These are phyloP conservation scores for Ganoderma lingzhi DNA, from an alignment of 1,284 basidiomycete species.

Conservation along the genomic window DNA sequence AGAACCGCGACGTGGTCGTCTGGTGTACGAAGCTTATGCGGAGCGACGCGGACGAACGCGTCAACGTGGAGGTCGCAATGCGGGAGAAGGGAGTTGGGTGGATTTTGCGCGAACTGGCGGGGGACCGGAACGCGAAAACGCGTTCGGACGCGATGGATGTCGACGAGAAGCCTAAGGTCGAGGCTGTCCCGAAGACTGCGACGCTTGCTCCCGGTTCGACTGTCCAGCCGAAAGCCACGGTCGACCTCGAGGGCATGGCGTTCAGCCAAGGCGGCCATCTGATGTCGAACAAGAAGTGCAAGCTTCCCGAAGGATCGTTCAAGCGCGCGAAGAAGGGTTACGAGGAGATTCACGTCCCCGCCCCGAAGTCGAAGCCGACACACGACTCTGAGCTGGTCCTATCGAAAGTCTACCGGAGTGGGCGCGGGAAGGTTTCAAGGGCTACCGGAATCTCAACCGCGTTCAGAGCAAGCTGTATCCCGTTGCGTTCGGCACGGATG, in stretches of 20 bases:
- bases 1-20: constrained; percentile 95
- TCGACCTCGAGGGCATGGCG: constrained; percentile 95
- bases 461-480: constrained; percentile 96
- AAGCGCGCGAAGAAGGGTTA: constrained; percentile 97
- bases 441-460: constrained; percentile 85
- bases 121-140: constrained; percentile 72
- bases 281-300: constrained; percentile 99
- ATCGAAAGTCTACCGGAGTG: constrained; percentile 85
- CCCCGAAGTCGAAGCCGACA: constrained; percentile 83
- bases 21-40: constrained; percentile 99
- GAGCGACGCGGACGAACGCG: constrained; percentile 88
- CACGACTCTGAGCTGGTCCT: constrained; percentile 80
- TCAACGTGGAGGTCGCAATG: constrained; percentile 98
- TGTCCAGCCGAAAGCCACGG: constrained; percentile 84
- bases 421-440: constrained; percentile 87
- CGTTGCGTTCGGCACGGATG: constrained; percentile 93
- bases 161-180: constrained; percentile 58
- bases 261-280: constrained; percentile 96
- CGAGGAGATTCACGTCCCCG: constrained; percentile 98
- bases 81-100: constrained; percentile 96
- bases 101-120: constrained; percentile 91
- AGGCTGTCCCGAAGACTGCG: constrained; percentile 82
- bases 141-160: constrained; percentile 80
- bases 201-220: constrained; percentile 91
- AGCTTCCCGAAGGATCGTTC: constrained; percentile 97